phyloP scores from a whole-genome alignment of 2,329 filamentous ascomycete genomes.

The Hypoxylon sp. region DNA sequence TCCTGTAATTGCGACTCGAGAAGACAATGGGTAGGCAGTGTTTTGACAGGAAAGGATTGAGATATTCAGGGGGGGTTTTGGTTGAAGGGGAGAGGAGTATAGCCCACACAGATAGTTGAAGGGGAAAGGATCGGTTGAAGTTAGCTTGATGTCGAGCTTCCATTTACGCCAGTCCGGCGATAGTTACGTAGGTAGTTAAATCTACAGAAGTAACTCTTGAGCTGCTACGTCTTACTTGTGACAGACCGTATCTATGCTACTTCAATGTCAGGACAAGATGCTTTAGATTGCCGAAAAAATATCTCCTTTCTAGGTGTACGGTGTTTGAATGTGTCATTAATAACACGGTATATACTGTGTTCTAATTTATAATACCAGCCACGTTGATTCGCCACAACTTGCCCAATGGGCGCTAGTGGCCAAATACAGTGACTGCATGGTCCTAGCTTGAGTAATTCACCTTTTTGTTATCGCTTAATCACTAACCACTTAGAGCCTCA shows the following conservation, averaged over 20 bases:
- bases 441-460: slow-evolving; percentile 15
- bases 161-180: slow-evolving; percentile 28
- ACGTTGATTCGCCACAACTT: slow-evolving; percentile 25
- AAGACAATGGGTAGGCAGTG: slow-evolving; percentile 35
- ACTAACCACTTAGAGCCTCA: slow-evolving; percentile 29
- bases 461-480: slow-evolving; percentile 34
- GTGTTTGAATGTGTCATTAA: no score
- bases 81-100: slow-evolving; percentile 21
- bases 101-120: slow-evolving; percentile 27
- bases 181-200: slow-evolving; percentile 36
- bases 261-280: no score
- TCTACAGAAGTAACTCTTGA: slow-evolving; percentile 36
- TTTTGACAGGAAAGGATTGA: slow-evolving; percentile 23
- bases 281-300: no score
- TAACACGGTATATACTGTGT: no score
- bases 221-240: slow-evolving; percentile 13
- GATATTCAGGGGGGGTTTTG: slow-evolving; percentile 28
- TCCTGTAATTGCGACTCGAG: slow-evolving; percentile 22
- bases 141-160: slow-evolving; percentile 27
- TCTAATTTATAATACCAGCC: slow-evolving; percentile 4
- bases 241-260: background rate
- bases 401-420: slow-evolving; percentile 14
- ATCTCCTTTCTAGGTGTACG: no score
- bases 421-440: slow-evolving; percentile 19
- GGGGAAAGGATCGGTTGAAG: slow-evolving; percentile 18